Evolutionary conservation across 1,284 basidiomycete species (phyloP), one percentile per base, ranked within the genome.

Genomic region (Phlebopus sp.): DNA sequence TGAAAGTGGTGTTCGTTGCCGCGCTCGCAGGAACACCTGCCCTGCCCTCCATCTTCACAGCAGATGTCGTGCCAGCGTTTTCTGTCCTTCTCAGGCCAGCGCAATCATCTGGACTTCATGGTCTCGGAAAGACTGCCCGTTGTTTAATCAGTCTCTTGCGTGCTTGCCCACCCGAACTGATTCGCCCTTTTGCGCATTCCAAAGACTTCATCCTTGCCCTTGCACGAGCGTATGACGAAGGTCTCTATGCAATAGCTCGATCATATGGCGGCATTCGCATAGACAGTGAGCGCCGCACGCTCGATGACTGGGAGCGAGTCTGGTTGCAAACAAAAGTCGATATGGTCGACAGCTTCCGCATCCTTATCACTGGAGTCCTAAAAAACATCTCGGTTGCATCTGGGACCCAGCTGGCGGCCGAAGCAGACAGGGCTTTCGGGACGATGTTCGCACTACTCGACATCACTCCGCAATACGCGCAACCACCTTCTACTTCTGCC

Each of bases 301-400:
- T 74, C 14, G 81, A 82, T 55, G 76, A 85, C 40, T 87, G 84
- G 84, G 79, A 85, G 54, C 71, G 69, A 17, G 73, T 85, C 38
- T 84, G 81, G 75, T 69, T 88, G 4, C 77, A 82, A 47, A 82
- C 82, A 6, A 89, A 89, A 67, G 79, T 84, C 5, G 76, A 79
- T n/a, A 65, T 89, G 15, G 63, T 90, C 19, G 86, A 89, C 54
- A 62, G 73, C 11, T 84, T 86, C 61, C 84, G 88, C 55, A 59
- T 80, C 42, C 59, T 86, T 36, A 54, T 86, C 35, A 68, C 69
- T 23, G 65, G 70, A 2, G 67, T 84, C 38, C 59, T 86, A 14
- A 68, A 69, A 11, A 76, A 77, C 47, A 57, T 86, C 31, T 66
- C 76, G 2, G 51, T 67, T 1, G 58, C 72, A 2, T 68, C 70